These are phyloP conservation scores for Cicer yamashitae DNA, from an alignment of 306 rosid genomes.

Conservation along the genomic window DNA sequence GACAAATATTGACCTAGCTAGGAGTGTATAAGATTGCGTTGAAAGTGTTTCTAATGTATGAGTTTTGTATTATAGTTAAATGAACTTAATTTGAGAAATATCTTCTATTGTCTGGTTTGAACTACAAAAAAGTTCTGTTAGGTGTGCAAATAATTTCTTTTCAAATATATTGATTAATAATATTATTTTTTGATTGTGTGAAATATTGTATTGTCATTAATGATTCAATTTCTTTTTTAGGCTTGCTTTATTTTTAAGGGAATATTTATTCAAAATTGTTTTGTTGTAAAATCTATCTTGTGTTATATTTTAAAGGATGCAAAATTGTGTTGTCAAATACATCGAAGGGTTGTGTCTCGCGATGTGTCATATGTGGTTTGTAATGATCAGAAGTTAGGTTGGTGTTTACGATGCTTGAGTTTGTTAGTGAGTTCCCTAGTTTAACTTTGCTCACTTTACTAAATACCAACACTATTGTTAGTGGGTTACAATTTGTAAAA, in stretches of 20 bases:
- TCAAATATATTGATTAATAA: conserved; percentile 16
- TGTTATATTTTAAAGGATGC: conserved; percentile 23
- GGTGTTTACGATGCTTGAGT: conserved; percentile 22
- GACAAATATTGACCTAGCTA: conserved; percentile 27
- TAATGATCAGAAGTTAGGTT: conserved; percentile 18
- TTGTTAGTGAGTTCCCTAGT: conserved; percentile 23
- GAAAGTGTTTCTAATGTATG: conserved; percentile 29
- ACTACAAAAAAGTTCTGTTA: conserved; percentile 4
- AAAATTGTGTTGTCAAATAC: conserved; percentile 25
- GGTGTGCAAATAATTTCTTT: neutral
- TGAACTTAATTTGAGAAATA: conserved; percentile 28
- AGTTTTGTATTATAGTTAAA: conserved; percentile 29
- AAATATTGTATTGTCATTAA: conserved; percentile 31
- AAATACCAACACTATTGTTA: neutral
- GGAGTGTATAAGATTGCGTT: conserved; percentile 37
- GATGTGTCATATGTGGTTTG: neutral
- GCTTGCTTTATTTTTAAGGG: conserved; percentile 30
- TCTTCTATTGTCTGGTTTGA: conserved; percentile 3
- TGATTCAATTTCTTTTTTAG: conserved; percentile 19
- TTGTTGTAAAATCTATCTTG: conserved; percentile 10
- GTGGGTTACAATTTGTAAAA: conserved; percentile 31
- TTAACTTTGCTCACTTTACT: conserved; percentile 22
- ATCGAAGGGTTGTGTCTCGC: conserved; percentile 9
- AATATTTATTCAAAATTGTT: neutral
- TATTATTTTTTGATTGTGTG: neutral